Evolutionary conservation across 2,329 filamentous ascomycete genomes (phyloP).

Genomic region (Emergomyces orientalis): DNA sequence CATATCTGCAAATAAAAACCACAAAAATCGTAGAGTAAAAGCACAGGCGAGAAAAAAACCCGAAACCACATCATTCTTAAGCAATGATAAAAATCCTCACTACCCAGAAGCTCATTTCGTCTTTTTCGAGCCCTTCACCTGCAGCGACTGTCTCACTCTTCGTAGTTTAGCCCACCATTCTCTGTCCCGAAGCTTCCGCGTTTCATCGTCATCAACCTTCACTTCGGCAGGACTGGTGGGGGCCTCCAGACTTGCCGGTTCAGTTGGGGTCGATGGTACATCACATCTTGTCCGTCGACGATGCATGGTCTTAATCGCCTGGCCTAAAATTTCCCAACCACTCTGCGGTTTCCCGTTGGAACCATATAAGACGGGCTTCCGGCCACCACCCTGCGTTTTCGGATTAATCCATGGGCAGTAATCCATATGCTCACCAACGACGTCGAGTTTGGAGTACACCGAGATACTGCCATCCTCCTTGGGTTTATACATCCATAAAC

Average conservation of each 20-base stretch:
- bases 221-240: conserved; percentile 14
- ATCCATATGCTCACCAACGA: conserved; percentile 63
- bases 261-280: conserved; percentile 22
- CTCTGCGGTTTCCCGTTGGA: conserved; percentile 29
- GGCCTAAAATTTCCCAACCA: conserved; percentile 39
- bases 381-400: conserved; percentile 47
- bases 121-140: conserved; percentile 53
- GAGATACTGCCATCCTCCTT: conserved; percentile 47
- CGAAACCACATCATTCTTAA: background rate
- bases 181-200: conserved; percentile 55
- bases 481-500: conserved; percentile 87
- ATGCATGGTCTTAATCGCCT: conserved; percentile 35
- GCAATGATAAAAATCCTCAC: background rate
- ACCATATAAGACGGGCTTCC: conserved; percentile 24
- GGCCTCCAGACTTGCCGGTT: conserved; percentile 21
- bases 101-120: conserved; percentile 12
- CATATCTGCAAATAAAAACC: background rate
- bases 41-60: background rate
- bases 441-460: conserved; percentile 50
- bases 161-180: conserved; percentile 63
- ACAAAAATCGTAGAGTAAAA: background rate
- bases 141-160: conserved; percentile 62
- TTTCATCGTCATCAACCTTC: conserved; percentile 31
- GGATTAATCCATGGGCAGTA: conserved; percentile 74
- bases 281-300: conserved; percentile 23